Base-by-base conservation (phyloP, 129 eudicot species). In the Heracleum sosnowskyi region DNA sequence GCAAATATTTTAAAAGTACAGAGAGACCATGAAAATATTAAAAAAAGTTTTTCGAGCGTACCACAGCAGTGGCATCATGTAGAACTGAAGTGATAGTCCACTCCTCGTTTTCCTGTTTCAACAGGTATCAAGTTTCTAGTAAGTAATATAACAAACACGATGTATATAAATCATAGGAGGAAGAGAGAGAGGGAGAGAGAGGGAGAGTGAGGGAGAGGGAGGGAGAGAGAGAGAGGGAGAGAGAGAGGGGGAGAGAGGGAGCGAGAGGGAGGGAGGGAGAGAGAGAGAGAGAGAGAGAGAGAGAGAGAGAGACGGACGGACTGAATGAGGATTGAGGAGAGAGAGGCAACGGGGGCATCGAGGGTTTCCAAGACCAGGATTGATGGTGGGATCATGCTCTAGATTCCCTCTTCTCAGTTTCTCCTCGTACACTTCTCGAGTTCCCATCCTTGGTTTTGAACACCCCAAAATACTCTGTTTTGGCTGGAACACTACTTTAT, bases 311-410 rank as follows among this genome's bases (percentile, higher is more conserved):
- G 28, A 22, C 5, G 20, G 22, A 79, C 55, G 29, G 79, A 92
- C 93, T 26, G 86, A 69, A 71, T 74, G 41, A 17, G 93, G 82
- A 81, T 85, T 79, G 57, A 84, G 39, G 63, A 79, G 86, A 82
- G 86, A 88, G 77, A 87, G 87, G 70, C 96, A 90, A 44, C 98
- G 96, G 51, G 96, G 97, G 81, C 98, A 91, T 5, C 97, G 86
- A 31, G 98, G 89, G 26, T 93, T 55, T 35, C 98, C 98, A 78
- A 90, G 98, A 63, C 98, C 98, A 28, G 98, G 97, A 12, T 89
- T 89, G 45, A 93, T 86, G 76, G 97, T 93, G n/a, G 98, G 98
- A 68, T 93, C 98, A 73, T 93, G 88, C 76, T 89, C 79, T n/a
- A 93, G 80, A 82, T 93, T 90, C 4, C 97, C 97, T 10, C 84